These are phyloP conservation scores for Myxozyma udenii DNA, from an alignment of 805 yeast genomes.

Conservation along the genomic window DNA sequence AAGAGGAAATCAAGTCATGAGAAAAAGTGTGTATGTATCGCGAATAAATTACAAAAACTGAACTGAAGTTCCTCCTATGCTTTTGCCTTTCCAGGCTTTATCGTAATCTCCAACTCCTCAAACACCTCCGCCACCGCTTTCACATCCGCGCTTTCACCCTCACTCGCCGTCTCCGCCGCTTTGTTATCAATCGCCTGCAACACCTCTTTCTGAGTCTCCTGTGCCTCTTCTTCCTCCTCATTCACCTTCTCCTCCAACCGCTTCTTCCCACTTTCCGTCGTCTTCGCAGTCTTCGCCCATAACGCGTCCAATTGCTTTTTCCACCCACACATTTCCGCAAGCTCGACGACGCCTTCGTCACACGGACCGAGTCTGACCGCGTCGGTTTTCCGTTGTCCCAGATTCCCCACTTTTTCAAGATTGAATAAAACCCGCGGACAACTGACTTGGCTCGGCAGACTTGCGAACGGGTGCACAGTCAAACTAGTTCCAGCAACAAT, in stretches of 20 bases:
- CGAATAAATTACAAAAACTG: too few species aligned
- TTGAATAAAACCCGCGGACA: constrained; percentile 67
- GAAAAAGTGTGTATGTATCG: neutral
- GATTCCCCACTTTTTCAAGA: constrained; percentile 71
- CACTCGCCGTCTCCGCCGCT: neutral
- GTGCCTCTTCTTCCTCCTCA: constrained; percentile 1
- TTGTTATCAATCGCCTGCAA: neutral
- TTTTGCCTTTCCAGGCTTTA: too few species aligned
- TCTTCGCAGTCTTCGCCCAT: constrained; percentile 15
- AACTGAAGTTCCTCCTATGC: too few species aligned
- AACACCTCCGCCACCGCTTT: neutral
- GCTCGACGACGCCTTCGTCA: constrained; percentile 57
- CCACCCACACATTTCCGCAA: constrained; percentile 67
- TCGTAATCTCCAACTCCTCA: neutral
- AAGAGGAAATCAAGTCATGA: too few species aligned
- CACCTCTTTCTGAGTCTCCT: neutral
- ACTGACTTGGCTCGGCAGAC: constrained; percentile 57
- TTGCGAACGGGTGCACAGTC: constrained; percentile 87
- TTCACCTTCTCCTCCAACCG: constrained; percentile 14
- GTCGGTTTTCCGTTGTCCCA: constrained; percentile 57
- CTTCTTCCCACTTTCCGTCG: constrained; percentile 7
- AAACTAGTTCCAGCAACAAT: constrained; percentile 92
- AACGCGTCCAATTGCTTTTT: constrained; percentile 23
- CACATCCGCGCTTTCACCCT: neutral
- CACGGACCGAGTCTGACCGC: constrained; percentile 59